phyloP scores from a whole-genome alignment of 179 eudicot species.

The Spinacia oleracea region DNA sequence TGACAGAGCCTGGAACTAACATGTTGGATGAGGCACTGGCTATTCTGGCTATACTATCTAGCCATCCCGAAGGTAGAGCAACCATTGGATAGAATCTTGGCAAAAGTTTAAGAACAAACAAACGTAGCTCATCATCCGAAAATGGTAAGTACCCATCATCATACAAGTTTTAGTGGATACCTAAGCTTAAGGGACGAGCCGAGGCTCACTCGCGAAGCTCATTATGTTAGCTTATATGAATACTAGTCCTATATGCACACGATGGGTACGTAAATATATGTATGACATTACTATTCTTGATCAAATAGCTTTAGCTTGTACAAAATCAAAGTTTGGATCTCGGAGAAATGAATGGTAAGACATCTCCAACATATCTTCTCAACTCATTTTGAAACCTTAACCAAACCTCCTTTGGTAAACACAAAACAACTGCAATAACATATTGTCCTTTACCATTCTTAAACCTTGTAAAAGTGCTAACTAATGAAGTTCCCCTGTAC shows the following conservation, averaged over 20 bases:
- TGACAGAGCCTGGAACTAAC: conserved; percentile 71
- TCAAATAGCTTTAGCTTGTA: too few relatives aligned
- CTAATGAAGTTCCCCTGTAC: background rate
- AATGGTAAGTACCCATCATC: too few relatives aligned
- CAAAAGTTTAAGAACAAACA: too few relatives aligned
- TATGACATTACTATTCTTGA: too few relatives aligned
- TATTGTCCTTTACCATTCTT: conserved; percentile 1
- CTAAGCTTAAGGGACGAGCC: too few relatives aligned
- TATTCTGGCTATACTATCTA: conserved; percentile 77
- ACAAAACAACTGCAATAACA: background rate
- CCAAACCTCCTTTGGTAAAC: background rate
- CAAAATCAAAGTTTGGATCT: background rate
- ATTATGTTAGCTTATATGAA: too few relatives aligned
- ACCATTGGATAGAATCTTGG: conserved; percentile 79
- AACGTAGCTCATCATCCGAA: too few relatives aligned
- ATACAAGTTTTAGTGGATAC: too few relatives aligned
- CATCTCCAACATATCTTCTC: background rate
- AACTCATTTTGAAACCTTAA: conserved; percentile 9
- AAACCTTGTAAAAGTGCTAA: background rate
- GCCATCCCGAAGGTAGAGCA: conserved; percentile 85
- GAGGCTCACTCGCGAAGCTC: too few relatives aligned
- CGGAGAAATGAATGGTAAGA: background rate
- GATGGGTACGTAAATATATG: too few relatives aligned
- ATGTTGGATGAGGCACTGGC: conserved; percentile 96
- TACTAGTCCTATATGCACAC: too few relatives aligned